Evolutionary conservation across 345 rosid genomes (phyloP), one percentile per base, ranked within the genome.

Genomic region (Orychophragmus violaceus): DNA sequence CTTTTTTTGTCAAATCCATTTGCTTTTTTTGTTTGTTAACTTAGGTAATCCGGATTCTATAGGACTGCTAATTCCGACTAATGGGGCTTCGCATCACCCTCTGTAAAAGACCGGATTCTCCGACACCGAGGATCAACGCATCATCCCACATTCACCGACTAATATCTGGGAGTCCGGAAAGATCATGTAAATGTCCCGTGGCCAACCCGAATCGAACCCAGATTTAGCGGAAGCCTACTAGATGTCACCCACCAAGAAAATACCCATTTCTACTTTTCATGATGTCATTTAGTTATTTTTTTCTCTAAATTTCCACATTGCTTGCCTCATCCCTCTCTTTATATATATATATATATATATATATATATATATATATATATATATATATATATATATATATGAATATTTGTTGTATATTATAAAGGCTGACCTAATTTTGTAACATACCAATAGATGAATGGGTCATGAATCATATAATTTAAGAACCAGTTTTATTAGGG

Each of bases 191-290:
- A n/a, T n/a, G n/a, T n/a, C n/a, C n/a, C n/a, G n/a, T n/a, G n/a
- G n/a, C n/a, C n/a, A n/a, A n/a, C n/a, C n/a, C n/a, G n/a, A n/a
- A n/a, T n/a, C n/a, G n/a, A n/a, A n/a, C n/a, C n/a, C n/a, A n/a
- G n/a, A n/a, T n/a, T n/a, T n/a, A n/a, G n/a, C n/a, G n/a, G n/a
- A n/a, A n/a, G n/a, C n/a, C n/a, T n/a, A n/a, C n/a, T n/a, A n/a
- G n/a, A n/a, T n/a, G n/a, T n/a, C n/a, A 66, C 51, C 77, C 72
- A 66, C 68, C 68, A 73, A 73, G 77, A 73, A 73, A 66, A 59
- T 42, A 66, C 25, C 36, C 56, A 59, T 27, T 66, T 66, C 51
- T 42, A 59, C 68, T 64, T 71, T 72, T 21, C 14, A 39, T 63
- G 66, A 64, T 71, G 54, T 48, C 44, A 64, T 64, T 54, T 44